These are phyloP conservation scores for Candida sojae DNA, from an alignment of 1,139 yeast species.

Conservation along the genomic window DNA sequence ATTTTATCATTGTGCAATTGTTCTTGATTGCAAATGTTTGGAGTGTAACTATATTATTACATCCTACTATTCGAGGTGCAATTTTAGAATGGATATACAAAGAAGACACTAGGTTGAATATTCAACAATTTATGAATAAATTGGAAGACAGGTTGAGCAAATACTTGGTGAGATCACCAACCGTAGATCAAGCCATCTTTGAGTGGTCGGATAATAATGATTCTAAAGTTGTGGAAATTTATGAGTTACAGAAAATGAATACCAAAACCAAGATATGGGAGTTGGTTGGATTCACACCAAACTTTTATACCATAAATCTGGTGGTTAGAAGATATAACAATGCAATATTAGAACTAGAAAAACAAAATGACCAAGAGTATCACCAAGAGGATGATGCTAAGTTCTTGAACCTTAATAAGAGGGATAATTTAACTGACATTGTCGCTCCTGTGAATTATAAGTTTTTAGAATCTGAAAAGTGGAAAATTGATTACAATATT, in stretches of 20 bases:
- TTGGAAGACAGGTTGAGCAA: constrained; percentile 37
- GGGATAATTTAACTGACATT: constrained; percentile 32
- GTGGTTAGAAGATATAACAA: constrained; percentile 24
- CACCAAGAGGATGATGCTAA: constrained; percentile 7
- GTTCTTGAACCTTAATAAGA: constrained; percentile 13
- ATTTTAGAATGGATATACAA: constrained; percentile 49
- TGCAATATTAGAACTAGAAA: constrained; percentile 7
- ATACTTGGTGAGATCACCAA: background rate
- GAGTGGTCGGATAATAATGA: constrained; percentile 7
- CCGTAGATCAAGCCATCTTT: constrained; percentile 7
- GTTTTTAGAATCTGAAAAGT: constrained; percentile 39
- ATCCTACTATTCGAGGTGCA: constrained; percentile 54
- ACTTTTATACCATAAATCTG: constrained; percentile 50
- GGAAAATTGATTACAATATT: constrained; percentile 66
- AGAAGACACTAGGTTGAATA: constrained; percentile 60
- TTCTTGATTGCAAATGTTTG: constrained; percentile 48
- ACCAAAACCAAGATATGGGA: constrained; percentile 59
- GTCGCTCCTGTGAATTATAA: constrained; percentile 62
- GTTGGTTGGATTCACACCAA: constrained; percentile 54
- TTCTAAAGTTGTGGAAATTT: constrained; percentile 52
- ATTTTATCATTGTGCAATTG: constrained; percentile 33
- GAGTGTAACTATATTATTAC: constrained; percentile 48
- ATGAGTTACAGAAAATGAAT: constrained; percentile 66
- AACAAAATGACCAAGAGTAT: constrained; percentile 16
- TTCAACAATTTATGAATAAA: constrained; percentile 47